phyloP scores from a whole-genome alignment of 2,329 filamentous ascomycete genomes.

The Aspergillus sp. region DNA sequence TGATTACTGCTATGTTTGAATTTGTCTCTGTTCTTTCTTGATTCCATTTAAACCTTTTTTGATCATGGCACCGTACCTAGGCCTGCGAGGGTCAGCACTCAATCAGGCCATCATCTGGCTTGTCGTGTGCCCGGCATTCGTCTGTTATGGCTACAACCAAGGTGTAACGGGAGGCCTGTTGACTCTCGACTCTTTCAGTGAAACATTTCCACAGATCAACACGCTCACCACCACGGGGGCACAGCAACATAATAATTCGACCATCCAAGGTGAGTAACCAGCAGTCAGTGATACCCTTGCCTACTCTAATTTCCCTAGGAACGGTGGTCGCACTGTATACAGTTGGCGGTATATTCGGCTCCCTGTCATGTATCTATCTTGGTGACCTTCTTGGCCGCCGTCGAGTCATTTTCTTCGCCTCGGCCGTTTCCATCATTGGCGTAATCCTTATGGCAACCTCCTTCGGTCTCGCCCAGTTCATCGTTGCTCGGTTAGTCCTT shows the following conservation, averaged over 20 bases:
- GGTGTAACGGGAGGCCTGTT: constrained; percentile 44
- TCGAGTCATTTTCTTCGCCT: constrained; percentile 37
- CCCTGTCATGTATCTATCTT: constrained; percentile 38
- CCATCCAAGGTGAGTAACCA: constrained; percentile 26
- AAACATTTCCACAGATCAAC: constrained; percentile 39
- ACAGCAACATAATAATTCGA: constrained; percentile 38
- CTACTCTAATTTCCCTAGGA: too few relatives aligned
- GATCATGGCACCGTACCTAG: too few relatives aligned
- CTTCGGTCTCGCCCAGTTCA: constrained; percentile 41
- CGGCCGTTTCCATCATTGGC: constrained; percentile 36
- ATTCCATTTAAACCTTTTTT: too few relatives aligned
- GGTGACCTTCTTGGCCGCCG: constrained; percentile 41
- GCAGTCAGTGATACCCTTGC: not conserved
- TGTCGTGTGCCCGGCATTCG: constrained; percentile 29
- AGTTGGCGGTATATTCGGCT: constrained; percentile 40
- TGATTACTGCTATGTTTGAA: too few relatives aligned
- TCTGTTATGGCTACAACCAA: constrained; percentile 48
- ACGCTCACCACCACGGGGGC: constrained; percentile 38
- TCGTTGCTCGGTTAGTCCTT: constrained; percentile 39
- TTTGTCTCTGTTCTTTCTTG: too few relatives aligned
- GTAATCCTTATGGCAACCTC: constrained; percentile 38
- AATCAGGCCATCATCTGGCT: constrained; percentile 10
- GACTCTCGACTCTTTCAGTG: constrained; percentile 21
- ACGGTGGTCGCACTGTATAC: constrained; percentile 24
- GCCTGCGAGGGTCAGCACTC: constrained; percentile 3